Evolutionary conservation across 805 yeast genomes (phyloP).

Genomic region (Torulaspora maleeae): DNA sequence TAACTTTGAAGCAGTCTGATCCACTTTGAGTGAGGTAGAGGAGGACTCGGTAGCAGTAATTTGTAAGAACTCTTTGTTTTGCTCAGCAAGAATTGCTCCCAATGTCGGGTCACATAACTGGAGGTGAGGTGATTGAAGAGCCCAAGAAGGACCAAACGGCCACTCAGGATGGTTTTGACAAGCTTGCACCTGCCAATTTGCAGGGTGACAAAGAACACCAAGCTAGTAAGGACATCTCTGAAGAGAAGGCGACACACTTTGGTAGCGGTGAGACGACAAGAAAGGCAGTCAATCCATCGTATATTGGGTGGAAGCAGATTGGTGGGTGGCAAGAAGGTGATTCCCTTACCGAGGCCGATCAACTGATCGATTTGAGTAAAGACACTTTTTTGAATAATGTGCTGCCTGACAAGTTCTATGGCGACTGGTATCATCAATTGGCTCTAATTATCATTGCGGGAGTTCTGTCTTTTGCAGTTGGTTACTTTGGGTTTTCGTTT

Average conservation of each 20-base stretch:
- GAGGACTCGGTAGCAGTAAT: too few relatives aligned
- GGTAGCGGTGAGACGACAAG: slow-evolving; percentile 17
- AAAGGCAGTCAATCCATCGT: slow-evolving; percentile 46
- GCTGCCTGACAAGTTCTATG: slow-evolving; percentile 71
- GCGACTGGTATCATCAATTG: slow-evolving; percentile 96
- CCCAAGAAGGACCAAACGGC: slow-evolving; percentile 19
- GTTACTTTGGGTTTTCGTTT: slow-evolving; percentile 68
- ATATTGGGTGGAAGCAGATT: slow-evolving; percentile 91
- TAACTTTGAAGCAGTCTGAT: not conserved
- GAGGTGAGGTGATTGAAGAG: slow-evolving; percentile 10
- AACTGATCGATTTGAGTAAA: slow-evolving; percentile 62
- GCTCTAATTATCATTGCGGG: slow-evolving; percentile 66
- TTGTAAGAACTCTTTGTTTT: too few relatives aligned
- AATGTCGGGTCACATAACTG: slow-evolving; percentile 9
- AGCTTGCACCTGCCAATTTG: slow-evolving; percentile 18
- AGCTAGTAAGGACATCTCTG: slow-evolving; percentile 22
- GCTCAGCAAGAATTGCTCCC: too few relatives aligned
- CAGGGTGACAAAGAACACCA: slow-evolving; percentile 14
- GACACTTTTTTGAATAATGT: slow-evolving; percentile 72
- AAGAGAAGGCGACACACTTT: slow-evolving; percentile 20
- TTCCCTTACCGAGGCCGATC: slow-evolving; percentile 60
- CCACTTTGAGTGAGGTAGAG: too few relatives aligned
- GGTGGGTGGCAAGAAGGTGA: slow-evolving; percentile 80
- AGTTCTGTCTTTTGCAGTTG: slow-evolving; percentile 69
- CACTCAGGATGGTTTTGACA: slow-evolving; percentile 17